A percentile compares a stretch with the other conserved stretches of the same genome.
phyloP scores from a whole-genome alignment of 2,329 filamentous ascomycete genomes.

The Xylariomycetidae sp. region DNA sequence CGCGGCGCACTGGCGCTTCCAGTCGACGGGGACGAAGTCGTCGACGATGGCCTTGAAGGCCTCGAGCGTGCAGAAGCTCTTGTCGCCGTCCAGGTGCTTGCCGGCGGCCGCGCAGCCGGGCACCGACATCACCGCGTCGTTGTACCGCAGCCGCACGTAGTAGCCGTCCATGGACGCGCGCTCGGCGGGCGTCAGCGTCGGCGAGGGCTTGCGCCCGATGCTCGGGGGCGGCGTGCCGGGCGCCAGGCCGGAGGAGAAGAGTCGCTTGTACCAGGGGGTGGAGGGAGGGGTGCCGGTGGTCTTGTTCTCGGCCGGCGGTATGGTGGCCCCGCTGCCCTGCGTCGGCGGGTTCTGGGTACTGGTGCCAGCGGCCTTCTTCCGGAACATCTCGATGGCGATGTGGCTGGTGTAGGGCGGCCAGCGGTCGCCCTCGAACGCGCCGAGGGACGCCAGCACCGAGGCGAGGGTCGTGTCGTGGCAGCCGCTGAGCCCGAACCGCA shows the following conservation, averaged over 20 bases:
- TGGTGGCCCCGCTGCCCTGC: too few relatives aligned
- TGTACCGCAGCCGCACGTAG: conserved; percentile 87
- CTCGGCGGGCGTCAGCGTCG: conserved; percentile 51
- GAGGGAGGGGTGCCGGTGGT: conserved; percentile 7
- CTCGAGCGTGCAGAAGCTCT: conserved; percentile 83
- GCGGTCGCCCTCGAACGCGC: conserved; percentile 62
- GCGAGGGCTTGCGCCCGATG: conserved; percentile 56
- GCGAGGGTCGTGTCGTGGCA: conserved; percentile 94
- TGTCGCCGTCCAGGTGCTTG: conserved; percentile 81
- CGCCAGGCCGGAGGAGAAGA: conserved; percentile 20
- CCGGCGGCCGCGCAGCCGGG: conserved; percentile 72
- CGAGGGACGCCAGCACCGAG: conserved; percentile 68
- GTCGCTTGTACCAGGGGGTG: conserved; percentile 26
- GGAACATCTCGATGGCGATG: conserved; percentile 86
- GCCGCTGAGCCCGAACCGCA: conserved; percentile 74
- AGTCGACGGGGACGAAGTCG: conserved; percentile 77
- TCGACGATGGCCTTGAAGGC: conserved; percentile 93
- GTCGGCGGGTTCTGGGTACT: neutral
- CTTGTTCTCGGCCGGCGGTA: conserved; percentile 9
- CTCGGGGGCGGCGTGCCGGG: conserved; percentile 31
- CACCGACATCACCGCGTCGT: conserved; percentile 74
- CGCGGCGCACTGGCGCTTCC: conserved; percentile 53
- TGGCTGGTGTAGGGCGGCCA: conserved; percentile 96
- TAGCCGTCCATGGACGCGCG: conserved; percentile 61
- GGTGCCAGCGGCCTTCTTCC: conserved; percentile 33